Percentiles rank a stretch among this genome's conserved stretches.
Evolutionary conservation across 1,284 basidiomycete species (phyloP).

Genomic region (Ceratobasidium sp.): DNA sequence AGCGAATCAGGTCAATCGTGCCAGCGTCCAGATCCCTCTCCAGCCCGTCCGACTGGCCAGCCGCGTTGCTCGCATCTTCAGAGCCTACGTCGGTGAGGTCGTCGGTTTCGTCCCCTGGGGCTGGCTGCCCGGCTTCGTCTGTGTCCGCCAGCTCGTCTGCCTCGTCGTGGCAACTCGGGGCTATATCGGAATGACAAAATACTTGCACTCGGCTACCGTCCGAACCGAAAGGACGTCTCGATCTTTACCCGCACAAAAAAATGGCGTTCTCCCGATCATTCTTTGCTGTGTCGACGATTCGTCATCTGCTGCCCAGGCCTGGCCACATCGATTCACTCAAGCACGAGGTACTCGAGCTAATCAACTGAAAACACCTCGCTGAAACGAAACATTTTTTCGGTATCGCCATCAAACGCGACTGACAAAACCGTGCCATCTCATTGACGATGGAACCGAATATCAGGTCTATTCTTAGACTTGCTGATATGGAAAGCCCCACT

Average conservation of each 20-base stretch:
- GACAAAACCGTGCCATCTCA: conserved; percentile 35
- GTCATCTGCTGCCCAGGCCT: neutral
- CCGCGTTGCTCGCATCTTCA: too few species aligned
- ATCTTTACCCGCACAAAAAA: neutral
- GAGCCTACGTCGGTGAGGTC: too few species aligned
- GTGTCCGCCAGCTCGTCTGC: too few species aligned
- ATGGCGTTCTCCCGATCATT: neutral
- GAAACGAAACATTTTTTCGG: conserved; percentile 46
- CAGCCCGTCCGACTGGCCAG: too few species aligned
- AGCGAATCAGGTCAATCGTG: too few species aligned
- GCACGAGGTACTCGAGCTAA: conserved; percentile 13
- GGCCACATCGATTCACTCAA: conserved; percentile 1
- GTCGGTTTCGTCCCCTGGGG: too few species aligned
- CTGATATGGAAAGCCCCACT: conserved; percentile 19
- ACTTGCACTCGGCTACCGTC: neutral
- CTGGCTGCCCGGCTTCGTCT: too few species aligned
- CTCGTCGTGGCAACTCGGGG: neutral
- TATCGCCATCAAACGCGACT: conserved; percentile 35
- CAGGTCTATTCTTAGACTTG: conserved; percentile 44
- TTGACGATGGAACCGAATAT: conserved; percentile 40
- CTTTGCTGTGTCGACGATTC: conserved; percentile 5
- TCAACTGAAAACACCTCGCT: conserved; percentile 47
- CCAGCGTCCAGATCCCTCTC: too few species aligned
- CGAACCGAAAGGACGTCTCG: neutral
- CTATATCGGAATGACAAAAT: conserved; percentile 8